These are phyloP conservation scores for Chlorella sorokiniana DNA, from an alignment of 139 green algal genomes.

Conservation along the genomic window DNA sequence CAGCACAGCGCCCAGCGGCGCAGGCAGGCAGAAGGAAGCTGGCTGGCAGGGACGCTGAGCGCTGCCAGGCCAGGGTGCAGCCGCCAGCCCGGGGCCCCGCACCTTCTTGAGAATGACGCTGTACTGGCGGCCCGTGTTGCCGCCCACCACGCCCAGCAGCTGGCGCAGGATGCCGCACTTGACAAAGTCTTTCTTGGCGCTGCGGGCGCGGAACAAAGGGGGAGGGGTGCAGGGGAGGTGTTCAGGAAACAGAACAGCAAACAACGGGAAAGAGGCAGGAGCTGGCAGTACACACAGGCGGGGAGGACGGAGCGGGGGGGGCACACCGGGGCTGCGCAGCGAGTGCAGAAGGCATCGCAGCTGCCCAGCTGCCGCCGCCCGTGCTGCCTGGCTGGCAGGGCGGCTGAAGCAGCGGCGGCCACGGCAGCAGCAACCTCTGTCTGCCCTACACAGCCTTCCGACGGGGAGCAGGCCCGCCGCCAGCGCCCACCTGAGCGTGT, in stretches of 20 bases:
- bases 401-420: too few relatives aligned
- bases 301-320: too few relatives aligned
- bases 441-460: background rate
- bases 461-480: background rate
- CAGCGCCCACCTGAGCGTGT: conserved; percentile 6
- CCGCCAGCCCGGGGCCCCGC: background rate
- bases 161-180: conserved; percentile 81
- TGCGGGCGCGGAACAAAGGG: background rate
- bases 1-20: too few relatives aligned
- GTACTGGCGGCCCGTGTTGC: conserved; percentile 63
- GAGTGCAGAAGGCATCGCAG: too few relatives aligned
- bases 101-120: conserved; percentile 64
- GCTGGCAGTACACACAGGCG: too few relatives aligned
- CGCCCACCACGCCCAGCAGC: conserved; percentile 67
- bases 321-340: too few relatives aligned
- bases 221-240: background rate
- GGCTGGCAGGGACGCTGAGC: too few relatives aligned
- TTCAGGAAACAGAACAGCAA: background rate
- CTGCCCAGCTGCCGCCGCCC: too few relatives aligned
- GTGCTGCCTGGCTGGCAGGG: too few relatives aligned
- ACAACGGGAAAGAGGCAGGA: background rate
- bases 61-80: too few relatives aligned
- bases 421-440: too few relatives aligned
- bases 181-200: conserved; percentile 19
- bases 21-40: too few relatives aligned